These are phyloP conservation scores for Floccularia luteovirens DNA, from an alignment of 768 basidiomycete genomes.

Conservation along the genomic window DNA sequence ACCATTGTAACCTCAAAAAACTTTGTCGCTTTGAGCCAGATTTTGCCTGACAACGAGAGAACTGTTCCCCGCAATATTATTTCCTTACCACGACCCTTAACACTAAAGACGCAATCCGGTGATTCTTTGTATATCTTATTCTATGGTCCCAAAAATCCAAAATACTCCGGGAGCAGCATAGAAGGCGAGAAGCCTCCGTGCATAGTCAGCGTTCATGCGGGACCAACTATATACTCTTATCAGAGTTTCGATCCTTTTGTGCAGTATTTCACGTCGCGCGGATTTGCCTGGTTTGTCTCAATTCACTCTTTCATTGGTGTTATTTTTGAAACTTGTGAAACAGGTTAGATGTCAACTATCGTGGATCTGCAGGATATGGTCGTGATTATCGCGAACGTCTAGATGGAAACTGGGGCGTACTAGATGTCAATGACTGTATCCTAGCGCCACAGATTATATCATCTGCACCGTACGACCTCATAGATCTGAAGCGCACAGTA, in stretches of 20 bases:
- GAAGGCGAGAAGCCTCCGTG: constrained; percentile 59
- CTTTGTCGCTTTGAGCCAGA: no score
- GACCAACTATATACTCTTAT: constrained; percentile 45
- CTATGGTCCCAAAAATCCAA: constrained; percentile 61
- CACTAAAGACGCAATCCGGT: constrained; percentile 22
- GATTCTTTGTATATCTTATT: constrained; percentile 51
- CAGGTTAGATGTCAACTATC: constrained; percentile 72
- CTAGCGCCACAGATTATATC: constrained; percentile 45
- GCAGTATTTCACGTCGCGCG: constrained; percentile 63
- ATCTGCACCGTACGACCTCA: constrained; percentile 34
- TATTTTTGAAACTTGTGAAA: constrained; percentile 1
- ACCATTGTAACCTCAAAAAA: no score
- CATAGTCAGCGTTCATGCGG: constrained; percentile 61
- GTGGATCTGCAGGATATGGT: constrained; percentile 72
- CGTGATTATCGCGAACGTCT: constrained; percentile 59
- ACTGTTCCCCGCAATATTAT: constrained; percentile 24
- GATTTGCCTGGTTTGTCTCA: constrained; percentile 55
- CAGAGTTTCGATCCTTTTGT: constrained; percentile 47
- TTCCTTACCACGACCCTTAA: constrained; percentile 41
- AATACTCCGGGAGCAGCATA: constrained; percentile 39
- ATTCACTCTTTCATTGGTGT: constrained; percentile 4
- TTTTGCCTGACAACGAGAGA: constrained; percentile 8
- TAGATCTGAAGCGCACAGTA: constrained; percentile 56
- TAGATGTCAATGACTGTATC: constrained; percentile 64
- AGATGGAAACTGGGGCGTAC: constrained; percentile 61